A percentile compares a stretch with the other conserved stretches of the same genome.
phyloP scores from a whole-genome alignment of 345 rosid species.

The Turnera subulata region DNA sequence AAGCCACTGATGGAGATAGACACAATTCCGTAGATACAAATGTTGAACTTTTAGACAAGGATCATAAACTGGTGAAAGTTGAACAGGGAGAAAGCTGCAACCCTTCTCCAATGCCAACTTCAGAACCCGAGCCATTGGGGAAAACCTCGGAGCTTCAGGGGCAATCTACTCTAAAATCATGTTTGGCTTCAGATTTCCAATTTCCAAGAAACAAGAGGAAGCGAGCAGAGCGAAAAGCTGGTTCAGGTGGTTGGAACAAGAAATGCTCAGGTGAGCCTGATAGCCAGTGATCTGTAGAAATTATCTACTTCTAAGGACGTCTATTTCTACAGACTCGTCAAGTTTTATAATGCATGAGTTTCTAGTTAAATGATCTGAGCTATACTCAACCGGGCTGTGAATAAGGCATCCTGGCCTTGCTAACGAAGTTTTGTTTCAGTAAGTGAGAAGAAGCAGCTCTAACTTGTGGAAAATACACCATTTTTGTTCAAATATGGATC shows the following conservation, averaged over 20 bases:
- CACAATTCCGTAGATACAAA: slow-evolving; percentile 30
- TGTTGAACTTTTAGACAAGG: slow-evolving; percentile 30
- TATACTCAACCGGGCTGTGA: slow-evolving; percentile 1
- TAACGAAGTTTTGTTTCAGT: background rate
- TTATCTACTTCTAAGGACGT: too few relatives aligned
- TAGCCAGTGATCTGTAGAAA: slow-evolving; percentile 43
- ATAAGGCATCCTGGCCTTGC: background rate
- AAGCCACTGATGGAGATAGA: slow-evolving; percentile 49
- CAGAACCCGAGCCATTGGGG: slow-evolving; percentile 27
- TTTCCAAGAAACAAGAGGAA: slow-evolving; percentile 81
- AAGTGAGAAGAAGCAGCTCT: background rate
- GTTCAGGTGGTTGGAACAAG: slow-evolving; percentile 67
- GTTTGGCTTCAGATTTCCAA: slow-evolving; percentile 63
- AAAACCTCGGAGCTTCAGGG: slow-evolving; percentile 14
- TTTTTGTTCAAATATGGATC: background rate
- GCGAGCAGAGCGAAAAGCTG: slow-evolving; percentile 79
- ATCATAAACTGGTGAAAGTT: slow-evolving; percentile 35
- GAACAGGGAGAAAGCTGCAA: slow-evolving; percentile 52
- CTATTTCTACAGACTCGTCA: slow-evolving; percentile 1
- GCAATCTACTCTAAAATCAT: slow-evolving; percentile 54
- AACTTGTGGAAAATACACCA: background rate
- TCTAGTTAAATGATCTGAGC: background rate
- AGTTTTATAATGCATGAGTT: slow-evolving; percentile 4
- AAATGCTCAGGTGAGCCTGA: slow-evolving; percentile 62
- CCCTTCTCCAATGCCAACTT: slow-evolving; percentile 31